These are phyloP conservation scores for Lagenaria siceraria DNA, from an alignment of 306 rosid species.

Conservation along the genomic window DNA sequence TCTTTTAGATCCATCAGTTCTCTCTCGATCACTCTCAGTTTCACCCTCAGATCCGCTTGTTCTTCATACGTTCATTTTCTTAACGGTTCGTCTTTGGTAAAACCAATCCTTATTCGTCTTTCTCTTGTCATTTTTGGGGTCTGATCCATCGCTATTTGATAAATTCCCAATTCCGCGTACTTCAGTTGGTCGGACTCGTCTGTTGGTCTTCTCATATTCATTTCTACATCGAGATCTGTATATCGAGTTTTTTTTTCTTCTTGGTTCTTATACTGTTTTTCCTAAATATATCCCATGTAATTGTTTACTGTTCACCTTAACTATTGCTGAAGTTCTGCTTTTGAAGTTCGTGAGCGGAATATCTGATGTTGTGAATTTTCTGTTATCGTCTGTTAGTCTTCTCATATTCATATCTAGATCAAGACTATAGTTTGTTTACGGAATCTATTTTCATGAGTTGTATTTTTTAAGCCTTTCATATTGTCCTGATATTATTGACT, in stretches of 20 bases:
- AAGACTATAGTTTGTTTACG: too few species aligned
- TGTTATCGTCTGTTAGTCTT: neutral
- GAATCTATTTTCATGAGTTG: neutral
- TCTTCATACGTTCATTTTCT: neutral
- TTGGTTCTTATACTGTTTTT: neutral
- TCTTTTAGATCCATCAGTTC: neutral
- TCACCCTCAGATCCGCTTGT: neutral
- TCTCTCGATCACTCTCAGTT: neutral
- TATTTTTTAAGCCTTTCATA: neutral
- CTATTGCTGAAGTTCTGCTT: neutral
- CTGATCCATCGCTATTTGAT: neutral
- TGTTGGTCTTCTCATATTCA: neutral
- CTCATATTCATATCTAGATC: too few species aligned
- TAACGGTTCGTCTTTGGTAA: neutral
- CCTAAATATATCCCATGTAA: neutral
- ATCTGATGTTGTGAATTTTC: neutral
- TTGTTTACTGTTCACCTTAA: neutral
- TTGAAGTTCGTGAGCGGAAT: too few species aligned
- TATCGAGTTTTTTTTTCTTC: neutral
- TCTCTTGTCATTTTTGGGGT: neutral
- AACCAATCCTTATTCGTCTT: neutral
- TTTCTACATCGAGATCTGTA: neutral
- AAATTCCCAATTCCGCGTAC: too few species aligned
- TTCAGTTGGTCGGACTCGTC: neutral
- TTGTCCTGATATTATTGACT: neutral